Conservation (phyloP, 2,329 filamentous ascomycete genomes). For the Fusarium secorum region DNA sequence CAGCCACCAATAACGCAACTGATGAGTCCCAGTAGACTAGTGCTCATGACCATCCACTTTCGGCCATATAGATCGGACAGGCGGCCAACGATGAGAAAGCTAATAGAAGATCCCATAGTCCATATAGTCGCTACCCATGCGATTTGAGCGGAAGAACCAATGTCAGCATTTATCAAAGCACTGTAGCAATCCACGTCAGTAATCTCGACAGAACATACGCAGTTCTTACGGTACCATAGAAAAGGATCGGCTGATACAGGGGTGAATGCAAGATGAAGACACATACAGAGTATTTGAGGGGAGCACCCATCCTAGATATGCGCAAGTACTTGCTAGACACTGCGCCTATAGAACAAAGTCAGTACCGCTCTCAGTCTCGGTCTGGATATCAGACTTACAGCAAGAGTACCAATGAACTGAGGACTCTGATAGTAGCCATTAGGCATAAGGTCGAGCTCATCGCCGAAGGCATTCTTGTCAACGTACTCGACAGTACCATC, state of each 20-base stretch:
- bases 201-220: neutral
- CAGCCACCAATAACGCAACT: slow-evolving; percentile 50
- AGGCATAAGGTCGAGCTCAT: slow-evolving; percentile 51
- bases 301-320: slow-evolving; percentile 48
- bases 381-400: slow-evolving; percentile 31
- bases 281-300: slow-evolving; percentile 48
- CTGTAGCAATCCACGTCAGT: slow-evolving; percentile 11
- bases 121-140: slow-evolving; percentile 48
- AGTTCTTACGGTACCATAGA: neutral
- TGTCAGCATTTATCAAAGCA: slow-evolving; percentile 45
- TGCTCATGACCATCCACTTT: slow-evolving; percentile 51
- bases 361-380: neutral
- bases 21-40: slow-evolving; percentile 45
- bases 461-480: slow-evolving; percentile 53
- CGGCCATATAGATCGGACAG: slow-evolving; percentile 54
- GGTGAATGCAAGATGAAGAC: neutral
- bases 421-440: slow-evolving; percentile 51
- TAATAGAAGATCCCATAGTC: slow-evolving; percentile 50
- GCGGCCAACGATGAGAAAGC: slow-evolving; percentile 52
- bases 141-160: slow-evolving; percentile 45
- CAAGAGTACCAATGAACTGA: slow-evolving; percentile 52
- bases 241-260: neutral
- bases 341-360: slow-evolving; percentile 36
- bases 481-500: slow-evolving; percentile 54
- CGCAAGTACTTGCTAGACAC: slow-evolving; percentile 46